Conservation (phyloP, 164 flowering plant genomes). For the Protea cynaroides region DNA sequence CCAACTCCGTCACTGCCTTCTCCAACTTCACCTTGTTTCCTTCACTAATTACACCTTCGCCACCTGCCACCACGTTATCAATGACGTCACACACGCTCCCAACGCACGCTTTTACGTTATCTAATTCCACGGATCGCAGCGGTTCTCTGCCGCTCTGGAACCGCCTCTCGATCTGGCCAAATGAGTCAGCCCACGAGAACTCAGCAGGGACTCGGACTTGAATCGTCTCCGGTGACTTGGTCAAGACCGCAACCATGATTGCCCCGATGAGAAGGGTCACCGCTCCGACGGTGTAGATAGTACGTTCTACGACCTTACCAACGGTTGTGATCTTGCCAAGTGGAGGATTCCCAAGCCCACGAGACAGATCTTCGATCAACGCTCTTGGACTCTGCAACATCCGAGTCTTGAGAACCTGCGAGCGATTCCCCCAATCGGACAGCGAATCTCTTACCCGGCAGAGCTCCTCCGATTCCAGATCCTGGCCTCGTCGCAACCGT, state of each 20-base stretch:
- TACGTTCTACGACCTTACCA: constrained; percentile 20
- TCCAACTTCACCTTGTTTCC: not conserved
- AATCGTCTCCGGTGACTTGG: constrained; percentile 6
- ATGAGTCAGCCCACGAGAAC: constrained; percentile 25
- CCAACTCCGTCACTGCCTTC: constrained; percentile 22
- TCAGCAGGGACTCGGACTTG: constrained; percentile 16
- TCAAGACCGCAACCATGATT: constrained; percentile 15
- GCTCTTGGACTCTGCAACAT: constrained; percentile 1
- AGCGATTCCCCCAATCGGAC: constrained; percentile 15
- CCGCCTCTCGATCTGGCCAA: constrained; percentile 11
- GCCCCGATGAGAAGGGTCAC: constrained; percentile 28
- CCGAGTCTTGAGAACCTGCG: not conserved
- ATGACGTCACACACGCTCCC: constrained; percentile 13
- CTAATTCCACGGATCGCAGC: constrained; percentile 9
- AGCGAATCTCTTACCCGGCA: constrained; percentile 21
- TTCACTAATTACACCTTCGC: not conserved
- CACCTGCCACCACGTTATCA: constrained; percentile 10
- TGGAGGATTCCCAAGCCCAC: constrained; percentile 8
- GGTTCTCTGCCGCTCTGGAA: not conserved
- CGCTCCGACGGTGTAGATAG: constrained; percentile 24
- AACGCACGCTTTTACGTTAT: constrained; percentile 10
- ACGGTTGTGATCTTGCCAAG: constrained; percentile 21
- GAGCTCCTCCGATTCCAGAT: constrained; percentile 18
- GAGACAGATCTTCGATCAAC: constrained; percentile 23
- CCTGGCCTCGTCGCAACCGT: not conserved